A percentile compares a stretch with the other conserved stretches of the same genome.
These are phyloP conservation scores for Arthrinium phaeospermum DNA, from an alignment of 2,329 filamentous ascomycete genomes.

Conservation along the genomic window DNA sequence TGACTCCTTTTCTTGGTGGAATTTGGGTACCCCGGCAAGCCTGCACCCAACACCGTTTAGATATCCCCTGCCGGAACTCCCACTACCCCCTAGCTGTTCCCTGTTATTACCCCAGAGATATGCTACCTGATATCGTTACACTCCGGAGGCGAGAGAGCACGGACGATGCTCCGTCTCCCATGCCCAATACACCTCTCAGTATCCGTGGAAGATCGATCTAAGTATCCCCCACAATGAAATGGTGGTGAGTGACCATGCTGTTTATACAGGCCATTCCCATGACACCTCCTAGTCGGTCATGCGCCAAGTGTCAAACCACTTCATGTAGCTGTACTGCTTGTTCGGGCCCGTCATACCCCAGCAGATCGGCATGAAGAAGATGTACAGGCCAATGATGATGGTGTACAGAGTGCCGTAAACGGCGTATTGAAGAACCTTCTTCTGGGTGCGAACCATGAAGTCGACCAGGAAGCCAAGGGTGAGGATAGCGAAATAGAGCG, in stretches of 20 bases:
- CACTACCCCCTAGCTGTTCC: constrained; percentile 6
- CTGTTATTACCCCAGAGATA: constrained; percentile 2
- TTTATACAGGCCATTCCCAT: background rate
- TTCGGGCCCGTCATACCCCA: constrained; percentile 93
- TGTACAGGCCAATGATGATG: constrained; percentile 79
- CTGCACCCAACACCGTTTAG: background rate
- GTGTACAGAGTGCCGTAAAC: constrained; percentile 79
- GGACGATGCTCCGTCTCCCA: background rate
- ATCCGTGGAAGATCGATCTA: background rate
- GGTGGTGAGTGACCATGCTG: background rate
- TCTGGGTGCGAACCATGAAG: constrained; percentile 75
- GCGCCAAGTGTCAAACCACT: constrained; percentile 90
- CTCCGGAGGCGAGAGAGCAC: background rate
- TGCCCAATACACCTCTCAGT: background rate
- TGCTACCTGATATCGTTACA: constrained; percentile 12
- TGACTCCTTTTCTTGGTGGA: constrained; percentile 13
- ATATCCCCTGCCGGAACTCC: constrained; percentile 11
- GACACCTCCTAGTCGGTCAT: constrained; percentile 67
- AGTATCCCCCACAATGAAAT: background rate
- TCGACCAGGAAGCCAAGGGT: constrained; percentile 86
- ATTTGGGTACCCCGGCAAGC: background rate
- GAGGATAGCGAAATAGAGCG: constrained; percentile 95
- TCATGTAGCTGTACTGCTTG: constrained; percentile 86
- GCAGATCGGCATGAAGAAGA: constrained; percentile 90
- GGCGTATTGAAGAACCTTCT: constrained; percentile 66